Evolutionary conservation across 2,329 filamentous ascomycete genomes (phyloP).

Genomic region (Fusarium buharicum): DNA sequence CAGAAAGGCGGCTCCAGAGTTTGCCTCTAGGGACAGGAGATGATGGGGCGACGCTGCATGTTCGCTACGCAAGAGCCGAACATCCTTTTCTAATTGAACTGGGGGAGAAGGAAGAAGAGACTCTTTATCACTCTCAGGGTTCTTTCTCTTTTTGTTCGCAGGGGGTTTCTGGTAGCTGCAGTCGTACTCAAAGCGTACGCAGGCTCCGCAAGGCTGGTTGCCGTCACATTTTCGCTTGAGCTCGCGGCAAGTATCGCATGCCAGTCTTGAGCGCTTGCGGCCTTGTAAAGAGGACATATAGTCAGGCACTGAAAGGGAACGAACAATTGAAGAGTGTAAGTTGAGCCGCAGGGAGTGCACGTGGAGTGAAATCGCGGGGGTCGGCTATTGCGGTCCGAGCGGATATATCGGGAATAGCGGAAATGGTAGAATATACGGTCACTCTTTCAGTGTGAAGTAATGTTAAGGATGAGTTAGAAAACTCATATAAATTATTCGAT

Average conservation of each 20-base stretch:
- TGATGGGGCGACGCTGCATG: constrained; percentile 38
- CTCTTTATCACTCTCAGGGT: background rate
- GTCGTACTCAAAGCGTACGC: constrained; percentile 63
- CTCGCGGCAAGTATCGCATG: constrained; percentile 63
- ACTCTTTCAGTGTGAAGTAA: too few species aligned
- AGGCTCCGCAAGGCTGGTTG: constrained; percentile 62
- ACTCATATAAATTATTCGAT: too few species aligned
- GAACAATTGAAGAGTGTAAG: background rate
- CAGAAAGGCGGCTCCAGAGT: constrained; percentile 67
- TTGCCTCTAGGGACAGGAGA: constrained; percentile 62
- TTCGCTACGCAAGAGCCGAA: constrained; percentile 1
- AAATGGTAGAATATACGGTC: background rate
- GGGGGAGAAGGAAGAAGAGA: constrained; percentile 7
- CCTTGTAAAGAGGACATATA: constrained; percentile 37
- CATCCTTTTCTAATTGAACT: constrained; percentile 5
- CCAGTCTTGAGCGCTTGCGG: constrained; percentile 55
- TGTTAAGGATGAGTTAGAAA: too few species aligned
- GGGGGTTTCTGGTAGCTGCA: constrained; percentile 58
- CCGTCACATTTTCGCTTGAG: constrained; percentile 68
- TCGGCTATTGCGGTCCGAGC: constrained; percentile 28
- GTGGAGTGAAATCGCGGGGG: constrained; percentile 1
- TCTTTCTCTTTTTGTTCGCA: constrained; percentile 24
- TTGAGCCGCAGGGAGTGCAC: background rate
- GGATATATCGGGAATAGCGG: constrained; percentile 28
- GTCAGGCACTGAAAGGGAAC: background rate